A percentile compares a stretch with the other conserved stretches of the same genome.
These are phyloP conservation scores for Wickerhamiella hasegawae DNA, from an alignment of 805 yeast genomes.

Conservation along the genomic window DNA sequence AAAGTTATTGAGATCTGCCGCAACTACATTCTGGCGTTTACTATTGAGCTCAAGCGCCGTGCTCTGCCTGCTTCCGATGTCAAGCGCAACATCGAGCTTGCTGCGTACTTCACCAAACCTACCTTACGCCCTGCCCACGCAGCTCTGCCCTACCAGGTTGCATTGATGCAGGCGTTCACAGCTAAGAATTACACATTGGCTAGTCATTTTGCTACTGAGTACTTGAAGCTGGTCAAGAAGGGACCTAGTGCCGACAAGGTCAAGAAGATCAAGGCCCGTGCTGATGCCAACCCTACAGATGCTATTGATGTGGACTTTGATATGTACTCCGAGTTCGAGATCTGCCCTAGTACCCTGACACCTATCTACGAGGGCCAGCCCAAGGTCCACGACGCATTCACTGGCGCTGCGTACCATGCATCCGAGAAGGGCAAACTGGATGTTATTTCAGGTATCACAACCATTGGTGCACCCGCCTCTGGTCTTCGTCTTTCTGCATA, in stretches of 20 bases:
- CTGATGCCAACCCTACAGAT: constrained; percentile 71
- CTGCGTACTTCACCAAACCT: constrained; percentile 86
- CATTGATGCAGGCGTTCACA: constrained; percentile 84
- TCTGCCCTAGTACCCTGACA: constrained; percentile 73
- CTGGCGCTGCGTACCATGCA: constrained; percentile 75
- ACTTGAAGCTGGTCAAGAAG: constrained; percentile 46
- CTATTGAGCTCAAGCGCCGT: constrained; percentile 84
- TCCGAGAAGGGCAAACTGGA: constrained; percentile 68
- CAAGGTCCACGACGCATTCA: constrained; percentile 58
- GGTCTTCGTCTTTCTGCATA: constrained; percentile 43
- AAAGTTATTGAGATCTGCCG: constrained; percentile 61
- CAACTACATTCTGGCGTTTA: constrained; percentile 82
- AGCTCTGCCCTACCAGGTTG: constrained; percentile 80
- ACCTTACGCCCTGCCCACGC: constrained; percentile 71
- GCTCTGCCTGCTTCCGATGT: constrained; percentile 44
- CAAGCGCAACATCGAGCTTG: constrained; percentile 82
- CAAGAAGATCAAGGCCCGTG: constrained; percentile 57
- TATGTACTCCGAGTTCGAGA: constrained; percentile 77
- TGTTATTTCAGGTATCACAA: constrained; percentile 55
- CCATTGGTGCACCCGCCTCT: constrained; percentile 81
- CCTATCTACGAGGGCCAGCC: constrained; percentile 76
- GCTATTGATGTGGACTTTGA: constrained; percentile 85
- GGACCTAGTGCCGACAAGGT: constrained; percentile 79
- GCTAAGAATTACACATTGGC: constrained; percentile 80
- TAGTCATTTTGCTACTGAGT: constrained; percentile 74